A percentile compares a stretch with the other conserved stretches of the same genome.
These are phyloP conservation scores for Mycena rosella DNA, from an alignment of 768 basidiomycete species.

Conservation along the genomic window DNA sequence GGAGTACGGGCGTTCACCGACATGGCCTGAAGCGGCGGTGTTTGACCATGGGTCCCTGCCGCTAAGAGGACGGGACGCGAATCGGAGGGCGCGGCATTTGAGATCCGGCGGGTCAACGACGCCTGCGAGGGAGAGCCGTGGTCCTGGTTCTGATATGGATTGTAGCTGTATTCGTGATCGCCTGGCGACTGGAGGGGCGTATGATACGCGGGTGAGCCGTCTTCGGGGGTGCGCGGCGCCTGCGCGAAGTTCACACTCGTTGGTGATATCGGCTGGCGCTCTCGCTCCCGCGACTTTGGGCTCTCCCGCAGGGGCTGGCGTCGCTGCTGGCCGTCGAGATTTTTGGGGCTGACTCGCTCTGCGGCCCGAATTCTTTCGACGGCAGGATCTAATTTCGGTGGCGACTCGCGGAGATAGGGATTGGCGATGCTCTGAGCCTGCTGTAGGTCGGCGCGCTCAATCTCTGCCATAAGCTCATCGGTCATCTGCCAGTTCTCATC, in stretches of 20 bases:
- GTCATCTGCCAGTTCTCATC: slow-evolving; percentile 78
- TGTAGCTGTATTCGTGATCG: slow-evolving; percentile 28
- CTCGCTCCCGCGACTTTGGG: slow-evolving; percentile 33
- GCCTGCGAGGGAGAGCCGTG: slow-evolving; percentile 41
- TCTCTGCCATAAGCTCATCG: slow-evolving; percentile 76
- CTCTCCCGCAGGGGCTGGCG: slow-evolving; percentile 60
- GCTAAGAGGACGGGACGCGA: slow-evolving; percentile 29
- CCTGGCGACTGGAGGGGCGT: slow-evolving; percentile 30
- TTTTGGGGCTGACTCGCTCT: slow-evolving; percentile 70
- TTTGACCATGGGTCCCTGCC: slow-evolving; percentile 50
- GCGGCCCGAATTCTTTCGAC: slow-evolving; percentile 67
- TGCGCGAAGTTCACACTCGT: slow-evolving; percentile 50
- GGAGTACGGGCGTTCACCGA: slow-evolving; percentile 65
- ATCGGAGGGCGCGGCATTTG: slow-evolving; percentile 25
- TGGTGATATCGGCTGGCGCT: slow-evolving; percentile 41
- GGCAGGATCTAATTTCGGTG: slow-evolving; percentile 63
- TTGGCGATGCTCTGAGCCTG: slow-evolving; percentile 64
- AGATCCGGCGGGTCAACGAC: slow-evolving; percentile 63
- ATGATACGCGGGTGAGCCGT: slow-evolving; percentile 38
- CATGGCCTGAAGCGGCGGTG: slow-evolving; percentile 67
- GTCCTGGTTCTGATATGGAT: slow-evolving; percentile 43
- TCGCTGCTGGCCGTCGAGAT: slow-evolving; percentile 52
- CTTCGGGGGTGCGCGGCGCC: slow-evolving; percentile 66
- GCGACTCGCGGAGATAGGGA: slow-evolving; percentile 57
- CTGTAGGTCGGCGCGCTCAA: slow-evolving; percentile 78